Conservation (phyloP, 805 yeast genomes). For the Sugiyamaella floridensis region DNA sequence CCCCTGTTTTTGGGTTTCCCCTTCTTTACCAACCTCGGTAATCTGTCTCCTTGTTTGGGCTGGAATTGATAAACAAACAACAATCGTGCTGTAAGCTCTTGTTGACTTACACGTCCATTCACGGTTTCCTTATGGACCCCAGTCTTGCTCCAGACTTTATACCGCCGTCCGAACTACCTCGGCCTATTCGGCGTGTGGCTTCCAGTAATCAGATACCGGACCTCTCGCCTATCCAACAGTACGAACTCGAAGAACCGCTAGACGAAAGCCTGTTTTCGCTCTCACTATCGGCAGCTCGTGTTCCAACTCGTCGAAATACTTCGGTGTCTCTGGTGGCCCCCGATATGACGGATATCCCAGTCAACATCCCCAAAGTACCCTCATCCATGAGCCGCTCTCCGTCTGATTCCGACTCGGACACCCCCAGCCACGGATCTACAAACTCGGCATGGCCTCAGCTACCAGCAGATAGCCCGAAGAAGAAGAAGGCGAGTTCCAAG, state of each 20-base stretch:
- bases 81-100: no score
- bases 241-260: constrained; percentile 68
- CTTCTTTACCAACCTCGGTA: no score
- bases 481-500: not conserved
- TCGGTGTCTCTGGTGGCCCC: not conserved
- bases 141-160: constrained; percentile 83
- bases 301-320: not conserved
- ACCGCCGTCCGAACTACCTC: constrained; percentile 62
- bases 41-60: no score
- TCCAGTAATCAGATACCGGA: constrained; percentile 41
- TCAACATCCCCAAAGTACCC: constrained; percentile 13
- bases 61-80: no score
- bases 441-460: not conserved
- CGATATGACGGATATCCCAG: constrained; percentile 8
- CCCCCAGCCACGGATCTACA: not conserved
- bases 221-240: constrained; percentile 69
- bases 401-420: constrained; percentile 4
- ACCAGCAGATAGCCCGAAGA: not conserved
- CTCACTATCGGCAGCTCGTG: not conserved
- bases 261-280: constrained; percentile 26
- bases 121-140: constrained; percentile 75
- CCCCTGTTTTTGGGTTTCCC: no score
- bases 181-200: constrained; percentile 25
- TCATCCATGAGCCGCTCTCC: constrained; percentile 17
- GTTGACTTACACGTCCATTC: not conserved